These are phyloP conservation scores for Magnaporthiopsis rhizophila DNA, from an alignment of 2,329 filamentous ascomycete genomes.

Conservation along the genomic window DNA sequence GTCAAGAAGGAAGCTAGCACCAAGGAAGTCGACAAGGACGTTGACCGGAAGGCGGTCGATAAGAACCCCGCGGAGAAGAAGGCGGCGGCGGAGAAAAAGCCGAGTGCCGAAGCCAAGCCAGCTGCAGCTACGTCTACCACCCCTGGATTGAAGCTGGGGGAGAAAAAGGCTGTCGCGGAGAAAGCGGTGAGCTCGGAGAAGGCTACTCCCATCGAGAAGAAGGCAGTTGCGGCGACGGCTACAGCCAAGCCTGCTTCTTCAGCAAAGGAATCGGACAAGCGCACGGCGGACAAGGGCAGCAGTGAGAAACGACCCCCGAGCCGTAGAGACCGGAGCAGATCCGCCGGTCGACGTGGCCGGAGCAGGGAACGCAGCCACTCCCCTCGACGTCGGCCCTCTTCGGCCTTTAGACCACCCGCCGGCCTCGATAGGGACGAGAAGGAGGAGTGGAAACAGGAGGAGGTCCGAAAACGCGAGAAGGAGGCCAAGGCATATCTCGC, in stretches of 20 bases:
- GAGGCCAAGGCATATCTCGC: conserved; percentile 58
- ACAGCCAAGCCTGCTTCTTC: not conserved
- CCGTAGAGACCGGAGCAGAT: conserved; percentile 31
- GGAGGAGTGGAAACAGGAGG: conserved; percentile 52
- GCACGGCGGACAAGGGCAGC: not conserved
- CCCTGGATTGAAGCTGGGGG: not conserved
- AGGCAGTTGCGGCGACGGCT: not conserved
- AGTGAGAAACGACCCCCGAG: conserved; percentile 12
- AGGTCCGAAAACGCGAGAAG: conserved; percentile 41
- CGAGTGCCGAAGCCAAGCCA: not conserved
- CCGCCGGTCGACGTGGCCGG: conserved; percentile 22
- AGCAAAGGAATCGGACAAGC: conserved; percentile 2
- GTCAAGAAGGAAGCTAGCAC: conserved; percentile 2
- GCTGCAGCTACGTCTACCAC: not conserved
- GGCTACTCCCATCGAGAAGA: not conserved
- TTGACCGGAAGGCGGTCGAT: not conserved
- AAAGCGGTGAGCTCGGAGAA: not conserved
- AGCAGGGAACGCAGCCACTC: conserved; percentile 27
- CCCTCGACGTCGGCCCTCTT: not conserved
- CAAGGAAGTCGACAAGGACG: not conserved
- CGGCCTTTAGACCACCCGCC: conserved; percentile 26
- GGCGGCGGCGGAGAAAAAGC: not conserved
- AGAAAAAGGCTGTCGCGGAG: not conserved
- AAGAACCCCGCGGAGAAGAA: not conserved
- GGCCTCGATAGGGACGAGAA: conserved; percentile 38